Evolutionary conservation across 140 eudicot genomes (phyloP), one percentile per base, ranked within the genome.

Genomic region (Erigeron philadelphicus): DNA sequence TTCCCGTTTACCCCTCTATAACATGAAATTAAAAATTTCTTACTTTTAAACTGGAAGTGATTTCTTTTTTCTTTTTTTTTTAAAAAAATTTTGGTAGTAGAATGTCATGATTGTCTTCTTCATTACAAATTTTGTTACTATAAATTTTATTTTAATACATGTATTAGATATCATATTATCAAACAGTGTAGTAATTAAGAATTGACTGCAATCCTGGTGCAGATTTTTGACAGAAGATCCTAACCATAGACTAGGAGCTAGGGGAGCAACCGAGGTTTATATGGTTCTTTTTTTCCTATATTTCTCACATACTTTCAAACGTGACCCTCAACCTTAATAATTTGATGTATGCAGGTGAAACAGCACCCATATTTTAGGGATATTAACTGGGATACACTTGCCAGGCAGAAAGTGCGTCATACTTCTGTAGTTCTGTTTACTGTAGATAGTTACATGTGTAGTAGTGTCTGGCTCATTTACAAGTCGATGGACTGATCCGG

Each of bases 361-460:
- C 90, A 88, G 63, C 97, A 90, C 81, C 90, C 90, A 15, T 90
- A 81, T 73, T 90, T 90, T 75, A 77, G 90, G 75, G 97, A 90
- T 74, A 91, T 91, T 56, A 91, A 88, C 80, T 91, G 97, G 97
- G 96, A 88, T 65, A 91, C 97, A 13, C 91, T 91, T 68, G 97
- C 96, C 41, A 84, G 97, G 73, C 96, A 91, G 67, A 91, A 91
- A 96, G 97, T 90, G 70, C 56, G 11, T 61, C 41, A 19, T n/a
- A 47, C 47, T 43, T 31, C 6, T 13, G 43, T n/a, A 47, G 42
- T 43, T 31, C 6, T 13, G 43, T 68, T 55, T 16, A 52, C 13
- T 5, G 41, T 50, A 46, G 13, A 47, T 31, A 9, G 11, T 38
- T 48, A 47, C 16, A 62, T 47, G 15, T n/a, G 15, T 56, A 70